Evolutionary conservation across 2,329 filamentous ascomycete genomes (phyloP), one percentile per base, ranked within the genome.

Genomic region (Aspergillus awamori): DNA sequence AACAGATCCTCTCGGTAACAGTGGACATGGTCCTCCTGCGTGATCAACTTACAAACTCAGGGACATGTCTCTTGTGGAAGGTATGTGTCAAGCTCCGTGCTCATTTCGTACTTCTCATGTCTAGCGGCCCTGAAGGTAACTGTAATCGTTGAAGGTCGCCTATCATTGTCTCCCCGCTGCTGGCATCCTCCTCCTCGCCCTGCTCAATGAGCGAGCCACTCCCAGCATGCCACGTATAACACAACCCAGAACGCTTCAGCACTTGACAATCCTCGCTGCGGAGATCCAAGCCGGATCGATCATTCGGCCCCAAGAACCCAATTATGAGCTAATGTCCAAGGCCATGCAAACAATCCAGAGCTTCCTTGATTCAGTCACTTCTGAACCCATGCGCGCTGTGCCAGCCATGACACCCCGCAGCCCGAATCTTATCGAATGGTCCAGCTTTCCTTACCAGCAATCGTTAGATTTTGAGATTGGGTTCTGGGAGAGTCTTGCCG

Each of bases 91-190:
- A n/a, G 8, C 3, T 7, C 17, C n/a, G 2, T 48, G 2, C 8
- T 17, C 47, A 28, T 8, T 6, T 30, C 15, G 33, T 36, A 36
- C 33, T 5, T 26, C 26, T 4, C 26, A 7, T 26, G 4, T 26
- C 26, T 5, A 26, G 33, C 13, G 5, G 33, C 33, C 11, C 13
- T 13, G 33, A 15, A 15, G 33, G 33, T 36, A 15, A 36, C 33
- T 13, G 33, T 30, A n/a, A n/a, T 17, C 24, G 8, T 13, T 4
- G 28, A 30, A 72, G 69, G 65, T 73, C 5, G 67, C 67, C 11
- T 65, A 72, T 33, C 72, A 73, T 38, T 70, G 70, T 11, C 71
- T 72, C 6, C 72, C 72, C 5, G 70, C 70, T 1, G 70, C 69
- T 3, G 71, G 69, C 15, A 72, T 73, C 0, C 60, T 74, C 20